These are phyloP conservation scores for Thielaviopsis ethacetica DNA, from an alignment of 2,329 filamentous ascomycete species.

Conservation along the genomic window DNA sequence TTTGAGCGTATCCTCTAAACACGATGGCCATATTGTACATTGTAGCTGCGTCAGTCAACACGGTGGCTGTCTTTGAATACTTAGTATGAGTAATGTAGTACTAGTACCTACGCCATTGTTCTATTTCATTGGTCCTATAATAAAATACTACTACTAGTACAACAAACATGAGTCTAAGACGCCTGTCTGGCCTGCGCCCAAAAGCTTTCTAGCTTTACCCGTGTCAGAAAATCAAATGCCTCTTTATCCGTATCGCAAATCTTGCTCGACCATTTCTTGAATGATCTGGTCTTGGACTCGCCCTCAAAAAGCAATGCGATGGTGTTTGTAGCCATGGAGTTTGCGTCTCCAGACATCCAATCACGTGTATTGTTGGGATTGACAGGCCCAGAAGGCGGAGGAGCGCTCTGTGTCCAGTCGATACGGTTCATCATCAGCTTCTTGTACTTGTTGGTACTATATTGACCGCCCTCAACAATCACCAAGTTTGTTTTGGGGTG, in stretches of 20 bases:
- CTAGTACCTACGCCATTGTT: neutral
- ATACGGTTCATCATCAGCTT: slow-evolving; percentile 90
- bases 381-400: slow-evolving; percentile 44
- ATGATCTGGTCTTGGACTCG: slow-evolving; percentile 61
- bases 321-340: slow-evolving; percentile 67
- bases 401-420: slow-evolving; percentile 82
- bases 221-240: slow-evolving; percentile 61
- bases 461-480: slow-evolving; percentile 77
- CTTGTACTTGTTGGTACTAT: slow-evolving; percentile 70
- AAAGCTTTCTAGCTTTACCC: slow-evolving; percentile 86
- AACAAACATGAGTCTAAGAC: neutral
- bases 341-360: slow-evolving; percentile 68
- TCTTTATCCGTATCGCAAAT: slow-evolving; percentile 88
- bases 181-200: slow-evolving; percentile 34
- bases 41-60: neutral
- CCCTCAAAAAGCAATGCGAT: slow-evolving; percentile 84
- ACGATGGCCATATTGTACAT: neutral
- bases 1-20: too few relatives aligned
- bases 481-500: slow-evolving; percentile 79
- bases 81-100: too few relatives aligned
- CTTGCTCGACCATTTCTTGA: slow-evolving; percentile 76
- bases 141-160: neutral
- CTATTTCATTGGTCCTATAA: neutral
- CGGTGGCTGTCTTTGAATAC: too few relatives aligned
- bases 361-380: slow-evolving; percentile 47